A percentile compares a stretch with the other conserved stretches of the same genome.
Evolutionary conservation across 129 eudicot species (phyloP).

Genomic region (Chrysanthemum makinoi): DNA sequence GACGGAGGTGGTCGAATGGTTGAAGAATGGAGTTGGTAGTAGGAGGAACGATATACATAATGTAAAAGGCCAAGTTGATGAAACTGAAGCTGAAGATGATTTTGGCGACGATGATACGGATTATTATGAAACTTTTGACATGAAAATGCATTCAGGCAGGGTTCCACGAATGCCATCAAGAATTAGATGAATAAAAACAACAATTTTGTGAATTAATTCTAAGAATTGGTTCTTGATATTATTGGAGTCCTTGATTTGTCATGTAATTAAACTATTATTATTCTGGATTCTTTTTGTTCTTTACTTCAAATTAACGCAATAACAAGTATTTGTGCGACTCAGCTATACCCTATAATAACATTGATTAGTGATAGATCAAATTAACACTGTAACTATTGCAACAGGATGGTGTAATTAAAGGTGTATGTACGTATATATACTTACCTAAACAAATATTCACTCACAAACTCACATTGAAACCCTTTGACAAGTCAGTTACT

Average conservation of each 20-base stretch:
- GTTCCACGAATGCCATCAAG: constrained; percentile 35
- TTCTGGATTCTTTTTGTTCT: constrained; percentile 1
- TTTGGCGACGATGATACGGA: constrained; percentile 37
- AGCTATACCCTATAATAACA: too few species aligned
- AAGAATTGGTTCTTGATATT: constrained; percentile 13
- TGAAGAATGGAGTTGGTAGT: constrained; percentile 44
- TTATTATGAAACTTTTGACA: constrained; percentile 51
- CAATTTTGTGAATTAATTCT: constrained; percentile 1
- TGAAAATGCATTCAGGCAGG: constrained; percentile 25
- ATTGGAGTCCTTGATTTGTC: constrained; percentile 20
- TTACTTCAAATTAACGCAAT: background rate
- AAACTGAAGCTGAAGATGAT: constrained; percentile 40
- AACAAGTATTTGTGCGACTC: too few species aligned
- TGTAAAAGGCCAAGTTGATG: constrained; percentile 36
- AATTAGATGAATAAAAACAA: constrained; percentile 18
- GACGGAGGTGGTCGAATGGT: constrained; percentile 65
- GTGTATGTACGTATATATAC: too few species aligned
- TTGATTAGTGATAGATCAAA: too few species aligned
- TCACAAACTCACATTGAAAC: too few species aligned
- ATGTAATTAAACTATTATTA: constrained; percentile 26
- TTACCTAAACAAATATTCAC: too few species aligned
- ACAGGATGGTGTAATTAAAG: too few species aligned
- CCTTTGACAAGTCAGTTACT: too few species aligned
- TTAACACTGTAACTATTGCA: too few species aligned
- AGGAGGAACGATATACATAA: constrained; percentile 39